Percentiles rank a stretch among this genome's conserved stretches.
Conservation (phyloP, 148 eudicot species). For the Simmondsia chinensis region DNA sequence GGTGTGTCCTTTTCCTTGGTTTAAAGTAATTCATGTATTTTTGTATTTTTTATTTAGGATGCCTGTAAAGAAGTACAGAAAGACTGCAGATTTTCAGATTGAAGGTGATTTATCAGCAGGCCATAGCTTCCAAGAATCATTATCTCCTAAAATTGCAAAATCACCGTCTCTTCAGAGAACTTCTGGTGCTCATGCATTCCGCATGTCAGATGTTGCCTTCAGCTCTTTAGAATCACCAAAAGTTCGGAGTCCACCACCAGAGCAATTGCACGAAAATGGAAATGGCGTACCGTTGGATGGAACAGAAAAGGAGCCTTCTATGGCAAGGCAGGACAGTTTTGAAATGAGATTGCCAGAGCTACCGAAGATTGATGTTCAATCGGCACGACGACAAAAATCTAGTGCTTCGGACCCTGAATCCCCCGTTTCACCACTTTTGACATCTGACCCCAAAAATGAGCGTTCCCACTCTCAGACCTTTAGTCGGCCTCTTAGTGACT, state of each 20-base stretch:
- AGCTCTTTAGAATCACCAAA: constrained; percentile 78
- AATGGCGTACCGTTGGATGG: constrained; percentile 50
- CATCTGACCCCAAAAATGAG: constrained; percentile 92
- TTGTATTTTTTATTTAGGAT: constrained; percentile 35
- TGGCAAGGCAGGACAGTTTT: constrained; percentile 91
- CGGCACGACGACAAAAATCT: constrained; percentile 41
- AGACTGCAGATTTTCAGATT: constrained; percentile 56
- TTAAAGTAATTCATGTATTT: not conserved
- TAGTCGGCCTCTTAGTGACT: constrained; percentile 72
- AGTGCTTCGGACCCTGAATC: constrained; percentile 89
- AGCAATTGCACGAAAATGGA: constrained; percentile 74
- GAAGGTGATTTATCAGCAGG: constrained; percentile 65
- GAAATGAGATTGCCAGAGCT: constrained; percentile 86
- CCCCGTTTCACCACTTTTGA: constrained; percentile 93
- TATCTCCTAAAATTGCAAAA: constrained; percentile 87
- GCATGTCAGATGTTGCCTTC: constrained; percentile 51
- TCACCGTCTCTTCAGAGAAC: constrained; percentile 94
- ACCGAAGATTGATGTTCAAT: constrained; percentile 78
- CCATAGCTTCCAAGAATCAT: constrained; percentile 70
- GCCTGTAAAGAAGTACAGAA: constrained; percentile 71
- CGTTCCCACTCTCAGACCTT: constrained; percentile 98
- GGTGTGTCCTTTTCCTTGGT: constrained; percentile 3
- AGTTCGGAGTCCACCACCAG: constrained; percentile 66
- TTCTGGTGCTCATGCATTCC: constrained; percentile 52
- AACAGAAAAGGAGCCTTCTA: constrained; percentile 69